Evolutionary conservation across 768 basidiomycete species (phyloP), one percentile per base, ranked within the genome.

Genomic region (Kockovaella imperatae): DNA sequence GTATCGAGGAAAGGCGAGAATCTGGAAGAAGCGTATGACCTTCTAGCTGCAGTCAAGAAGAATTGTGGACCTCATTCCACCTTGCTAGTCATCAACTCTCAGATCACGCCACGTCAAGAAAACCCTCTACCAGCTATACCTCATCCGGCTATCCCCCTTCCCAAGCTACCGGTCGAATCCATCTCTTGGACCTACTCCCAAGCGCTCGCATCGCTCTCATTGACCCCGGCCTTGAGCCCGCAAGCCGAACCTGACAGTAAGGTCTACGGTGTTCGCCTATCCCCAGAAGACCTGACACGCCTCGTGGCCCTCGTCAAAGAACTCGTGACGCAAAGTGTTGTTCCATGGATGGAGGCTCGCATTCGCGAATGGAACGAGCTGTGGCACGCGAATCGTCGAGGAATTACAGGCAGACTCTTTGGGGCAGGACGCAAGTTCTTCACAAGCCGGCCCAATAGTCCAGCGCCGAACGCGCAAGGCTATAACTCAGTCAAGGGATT

Each of bases 321-420:
- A 69, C 84, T 96, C 57, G 76, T 87, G 3, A 81, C 83, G 10
- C 87, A 86, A 81, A 90, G 86, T 63, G 71, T 97, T 36, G 69
- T 96, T 2, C 91, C 91, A 1, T 96, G 87, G 87, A 91, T 97
- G 87, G 93, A 97, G 73, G 87, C 83, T 62, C 83, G 83, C 68
- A 85, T 91, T 4, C 57, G 87, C 38, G 87, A 93, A 54, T 93
- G 90, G 87, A 96, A 95, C 66, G 91, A 97, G 64, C 36, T 74
- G 54, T 53, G 70, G 31, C 68, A 71, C 24, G 64, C 65, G 14
- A 76, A 75, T 39, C 34, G 69, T 30, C 23, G 65, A 52, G 66
- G 72, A 6, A 57, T 75, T 25, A 72, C 74, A 1, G 73, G 73
- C 0, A 56, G 74, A 18, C 51, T 75, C 3, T 74, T 75, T 52